Evolutionary conservation across 441 rosid genomes (phyloP), one percentile per base, ranked within the genome.

Genomic region (Pelargonium myrrhifolium): DNA sequence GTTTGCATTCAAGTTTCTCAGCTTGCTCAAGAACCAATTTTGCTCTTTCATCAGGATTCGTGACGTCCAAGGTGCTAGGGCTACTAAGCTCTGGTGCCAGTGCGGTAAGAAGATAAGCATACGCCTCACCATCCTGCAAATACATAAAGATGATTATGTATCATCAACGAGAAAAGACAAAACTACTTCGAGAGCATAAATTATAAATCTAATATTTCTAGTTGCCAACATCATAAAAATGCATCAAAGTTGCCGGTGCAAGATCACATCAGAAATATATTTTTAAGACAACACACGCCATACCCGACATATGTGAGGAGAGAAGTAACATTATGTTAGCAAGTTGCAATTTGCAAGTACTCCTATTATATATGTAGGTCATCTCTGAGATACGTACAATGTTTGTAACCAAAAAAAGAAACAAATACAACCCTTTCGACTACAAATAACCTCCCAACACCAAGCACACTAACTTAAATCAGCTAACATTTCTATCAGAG

Each of bases 41-140:
- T 37, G 98, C 99, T 80, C 98, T 88, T 75, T 85, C 82, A 14
- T 71, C 74, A 7, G 96, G 93, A 78, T 92, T 92, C 71, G 72
- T 77, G 24, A 83, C 68, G 12, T 80, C 83, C 78, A 89, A 80
- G 71, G 87, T 75, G 56, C 74, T 17, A 12, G 76, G 81, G 74
- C 76, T 75, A 75, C 93, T 85, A 64, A 75, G 82, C 81, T 95
- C 99, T 72, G 99, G 98, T 60, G 99, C 99, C 72, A 95, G 96
- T 71, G 97, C 85, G 80, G 78, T 90, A 70, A 95, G 95, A 72
- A 95, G 86, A 75, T 90, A 84, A 60, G 96, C 89, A 84, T 95
- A 95, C 58, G 99, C 98, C 84, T 90, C 96, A 47, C 98, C 99
- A 43, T 92, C 98, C 99, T 95, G 82, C 79, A 84, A 78, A 67